These are phyloP conservation scores for Tylopilus intermedius DNA, from an alignment of 768 basidiomycete species.

Conservation along the genomic window DNA sequence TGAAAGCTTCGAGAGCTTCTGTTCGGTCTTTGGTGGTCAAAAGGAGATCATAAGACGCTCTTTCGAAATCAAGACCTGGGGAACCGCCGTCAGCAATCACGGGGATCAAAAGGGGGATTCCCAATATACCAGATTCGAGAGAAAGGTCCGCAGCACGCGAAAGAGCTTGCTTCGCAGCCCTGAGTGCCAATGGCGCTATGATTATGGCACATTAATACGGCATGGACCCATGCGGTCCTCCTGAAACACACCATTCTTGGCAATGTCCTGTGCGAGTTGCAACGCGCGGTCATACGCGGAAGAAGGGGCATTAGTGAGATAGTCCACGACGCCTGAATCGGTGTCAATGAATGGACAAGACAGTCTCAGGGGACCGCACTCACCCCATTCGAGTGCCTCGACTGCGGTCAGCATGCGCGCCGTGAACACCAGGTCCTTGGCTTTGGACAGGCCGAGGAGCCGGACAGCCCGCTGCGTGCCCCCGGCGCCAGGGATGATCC, in stretches of 20 bases:
- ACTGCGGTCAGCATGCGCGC: slow-evolving; percentile 60
- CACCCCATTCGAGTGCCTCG: slow-evolving; percentile 72
- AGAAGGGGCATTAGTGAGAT: slow-evolving; percentile 57
- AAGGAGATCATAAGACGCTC: slow-evolving; percentile 77
- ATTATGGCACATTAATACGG: background rate
- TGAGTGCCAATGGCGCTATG: slow-evolving; percentile 76
- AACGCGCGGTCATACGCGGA: slow-evolving; percentile 70
- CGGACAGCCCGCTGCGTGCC: slow-evolving; percentile 82
- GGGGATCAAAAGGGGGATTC: background rate
- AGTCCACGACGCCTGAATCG: slow-evolving; percentile 71
- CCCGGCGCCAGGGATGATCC: slow-evolving; percentile 91
- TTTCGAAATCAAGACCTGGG: slow-evolving; percentile 86
- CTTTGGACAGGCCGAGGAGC: slow-evolving; percentile 70
- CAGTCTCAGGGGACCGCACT: background rate
- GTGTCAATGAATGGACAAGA: slow-evolving; percentile 1
- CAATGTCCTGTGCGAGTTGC: slow-evolving; percentile 61
- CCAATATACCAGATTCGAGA: slow-evolving; percentile 60
- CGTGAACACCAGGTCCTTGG: slow-evolving; percentile 85
- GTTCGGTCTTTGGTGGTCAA: slow-evolving; percentile 68
- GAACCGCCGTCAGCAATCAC: background rate
- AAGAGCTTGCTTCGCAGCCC: slow-evolving; percentile 85
- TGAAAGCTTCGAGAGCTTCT: slow-evolving; percentile 85
- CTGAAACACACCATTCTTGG: slow-evolving; percentile 50
- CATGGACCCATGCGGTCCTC: background rate
- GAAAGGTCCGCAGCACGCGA: slow-evolving; percentile 74